Evolutionary conservation across 768 basidiomycete genomes (phyloP), one percentile per base, ranked within the genome.

Genomic region (Myochromella boudieri): DNA sequence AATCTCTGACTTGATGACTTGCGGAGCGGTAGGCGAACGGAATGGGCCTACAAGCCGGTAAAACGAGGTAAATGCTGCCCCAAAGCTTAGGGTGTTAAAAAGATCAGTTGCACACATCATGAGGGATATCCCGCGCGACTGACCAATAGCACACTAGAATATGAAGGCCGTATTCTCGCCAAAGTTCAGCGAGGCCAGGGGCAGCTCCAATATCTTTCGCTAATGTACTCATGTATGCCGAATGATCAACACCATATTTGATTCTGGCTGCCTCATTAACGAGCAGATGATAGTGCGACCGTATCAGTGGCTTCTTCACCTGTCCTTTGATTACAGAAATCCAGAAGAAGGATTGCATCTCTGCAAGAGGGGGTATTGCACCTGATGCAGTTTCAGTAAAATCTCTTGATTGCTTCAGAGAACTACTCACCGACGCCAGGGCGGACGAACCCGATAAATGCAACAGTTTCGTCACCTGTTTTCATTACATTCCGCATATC

Each of bases 341-440:
- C 77, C 77, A 81, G 54, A 81, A 77, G 62, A 81, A 75, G 1
- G 70, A 57, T 52, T 84, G 82, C 70, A 79, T 77, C 59, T 84
- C 82, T 1, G 81, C 71, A 39, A 84, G 77, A 3, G 78, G 76
- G 1, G 78, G 79, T 46, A 78, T 81, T 0, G 79, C 77, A 55
- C 78, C 78, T 66, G 52, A 51, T 31, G 58, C 50, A 21, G 54
- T 51, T 3, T 57, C 51, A 18, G 59, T 52, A 37, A 59, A 32
- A 15, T n/a, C 29, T 12, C 15, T 31, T 3, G 24, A 57, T 7
- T 18, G 11, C 17, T 4, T 12, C 27, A 40, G 27, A 11, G 22
- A 11, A 29, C 24, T 17, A 53, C 70, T 56, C 50, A 78, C 80
- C 80, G 24, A 82, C 79, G 26, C 80, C 80, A 17, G 80, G 80